Evolutionary conservation across 305 asterid species (phyloP).

Genomic region (Fraxinus greggii): DNA sequence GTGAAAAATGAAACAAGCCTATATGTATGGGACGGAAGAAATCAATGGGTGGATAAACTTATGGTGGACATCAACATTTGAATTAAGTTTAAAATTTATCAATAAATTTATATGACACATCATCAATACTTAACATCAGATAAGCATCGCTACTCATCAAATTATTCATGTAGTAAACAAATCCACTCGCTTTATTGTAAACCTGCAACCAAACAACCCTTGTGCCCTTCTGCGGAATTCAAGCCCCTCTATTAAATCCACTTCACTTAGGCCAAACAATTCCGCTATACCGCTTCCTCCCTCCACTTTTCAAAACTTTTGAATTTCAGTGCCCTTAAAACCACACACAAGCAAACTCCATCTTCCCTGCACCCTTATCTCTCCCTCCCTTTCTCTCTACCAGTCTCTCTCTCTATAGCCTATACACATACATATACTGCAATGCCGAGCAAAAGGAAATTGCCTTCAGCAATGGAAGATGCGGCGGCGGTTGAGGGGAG

Average conservation of each 20-base stretch:
- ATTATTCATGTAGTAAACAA: neutral
- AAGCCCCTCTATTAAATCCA: constrained; percentile 25
- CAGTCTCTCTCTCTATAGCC: neutral
- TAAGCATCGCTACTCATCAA: neutral
- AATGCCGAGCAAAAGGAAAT: constrained; percentile 34
- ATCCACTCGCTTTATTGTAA: neutral
- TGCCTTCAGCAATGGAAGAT: constrained; percentile 9
- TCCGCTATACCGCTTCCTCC: constrained; percentile 38
- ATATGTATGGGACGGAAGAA: too few relatives aligned
- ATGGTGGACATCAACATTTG: neutral
- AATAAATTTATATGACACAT: too few relatives aligned
- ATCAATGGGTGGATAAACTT: too few relatives aligned
- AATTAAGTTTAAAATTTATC: too few relatives aligned
- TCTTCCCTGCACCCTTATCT: neutral
- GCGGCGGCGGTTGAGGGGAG: constrained; percentile 9
- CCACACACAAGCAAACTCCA: neutral
- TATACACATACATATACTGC: neutral
- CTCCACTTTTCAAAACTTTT: constrained; percentile 27
- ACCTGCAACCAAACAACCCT: neutral
- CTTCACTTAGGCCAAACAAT: constrained; percentile 18
- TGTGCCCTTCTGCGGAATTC: constrained; percentile 22
- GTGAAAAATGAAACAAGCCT: too few relatives aligned
- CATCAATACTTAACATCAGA: too few relatives aligned
- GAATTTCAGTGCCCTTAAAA: constrained; percentile 13
- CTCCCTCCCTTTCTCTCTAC: neutral